These are phyloP conservation scores for Marasmius fiardii DNA, from an alignment of 1,284 basidiomycete genomes.

Conservation along the genomic window DNA sequence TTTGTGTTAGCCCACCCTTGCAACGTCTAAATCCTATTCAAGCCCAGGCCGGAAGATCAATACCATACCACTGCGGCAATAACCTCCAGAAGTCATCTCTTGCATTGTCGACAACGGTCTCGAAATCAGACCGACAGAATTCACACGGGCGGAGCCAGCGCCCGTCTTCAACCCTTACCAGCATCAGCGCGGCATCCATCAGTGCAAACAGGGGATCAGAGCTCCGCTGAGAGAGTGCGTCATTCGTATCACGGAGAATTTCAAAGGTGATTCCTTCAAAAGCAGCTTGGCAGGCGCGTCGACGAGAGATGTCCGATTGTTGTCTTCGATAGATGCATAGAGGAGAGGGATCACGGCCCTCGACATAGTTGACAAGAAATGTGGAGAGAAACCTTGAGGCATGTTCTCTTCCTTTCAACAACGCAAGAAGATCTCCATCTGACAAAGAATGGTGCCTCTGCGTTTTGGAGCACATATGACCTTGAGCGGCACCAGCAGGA, in stretches of 20 bases:
- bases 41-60: constrained; percentile 51
- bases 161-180: constrained; percentile 47
- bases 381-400: constrained; percentile 69
- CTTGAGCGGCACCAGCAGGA: constrained; percentile 34
- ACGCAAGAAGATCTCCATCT: constrained; percentile 49
- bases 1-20: neutral
- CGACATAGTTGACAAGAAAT: constrained; percentile 68
- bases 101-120: constrained; percentile 48
- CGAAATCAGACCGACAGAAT: constrained; percentile 57
- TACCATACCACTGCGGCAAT: constrained; percentile 63
- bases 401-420: constrained; percentile 66
- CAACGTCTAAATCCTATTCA: constrained; percentile 20
- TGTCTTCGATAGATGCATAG: constrained; percentile 49
- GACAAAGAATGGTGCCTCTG: constrained; percentile 42
- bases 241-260: constrained; percentile 66
- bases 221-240: constrained; percentile 59
- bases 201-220: constrained; percentile 70
- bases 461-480: constrained; percentile 28
- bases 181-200: constrained; percentile 60
- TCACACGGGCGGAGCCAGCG: constrained; percentile 60
- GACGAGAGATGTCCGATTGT: constrained; percentile 31
- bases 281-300: constrained; percentile 59
- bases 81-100: constrained; percentile 62
- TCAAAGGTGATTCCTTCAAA: constrained; percentile 71
- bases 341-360: constrained; percentile 50